Base-by-base conservation (phyloP, 192 early-diverging fungal species). In the Dimargaris verticillata region DNA sequence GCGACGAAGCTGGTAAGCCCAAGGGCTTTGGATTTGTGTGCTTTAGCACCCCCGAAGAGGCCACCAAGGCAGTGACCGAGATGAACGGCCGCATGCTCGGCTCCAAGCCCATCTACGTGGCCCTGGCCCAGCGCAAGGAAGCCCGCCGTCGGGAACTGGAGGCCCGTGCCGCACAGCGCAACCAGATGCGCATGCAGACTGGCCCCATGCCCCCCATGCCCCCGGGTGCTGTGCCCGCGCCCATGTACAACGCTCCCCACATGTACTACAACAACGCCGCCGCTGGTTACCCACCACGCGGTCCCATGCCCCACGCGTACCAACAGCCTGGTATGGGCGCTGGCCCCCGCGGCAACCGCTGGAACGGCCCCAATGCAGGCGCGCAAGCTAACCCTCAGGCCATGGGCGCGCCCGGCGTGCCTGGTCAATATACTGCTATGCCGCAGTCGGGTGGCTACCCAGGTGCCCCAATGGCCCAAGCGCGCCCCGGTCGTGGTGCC, bases 11-110 rank as follows among this genome's bases (percentile, higher is more conserved):
- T 74, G 76, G 74, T 48, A 68, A 69, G 42, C 91, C 89, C 69
- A 88, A 90, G 69, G 93, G 94, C 43, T 99, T 99, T 63, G 96
- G 96, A 17, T 99, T 99, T 70, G 96, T 99, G 28, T 99, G 96
- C 83, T 99, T 93, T 82, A 89, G 90, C n/a, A 83, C 88, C 42
- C 92, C 96, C 51, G 94, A 96, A 68, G 96, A 99, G 78, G 94
- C 96, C 49, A 93, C 84, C 73, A 93, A 92, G 82, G 96, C 96
- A 61, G 91, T 93, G 47, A 85, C 91, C 60, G 96, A 97, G 78
- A 97, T 97, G 94, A 97, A 97, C 78, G 89, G 91, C 62, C 86
- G 91, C 64, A 91, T 97, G 81, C 73, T 93, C 60, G 86, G 85
- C 63, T 73, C 70, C 75, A 99, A 99, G 81, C 96, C 96, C 53